Percentiles rank a stretch among this genome's conserved stretches.
phyloP scores from a whole-genome alignment of 2,329 filamentous ascomycete genomes.

The Helminthosporium solani region DNA sequence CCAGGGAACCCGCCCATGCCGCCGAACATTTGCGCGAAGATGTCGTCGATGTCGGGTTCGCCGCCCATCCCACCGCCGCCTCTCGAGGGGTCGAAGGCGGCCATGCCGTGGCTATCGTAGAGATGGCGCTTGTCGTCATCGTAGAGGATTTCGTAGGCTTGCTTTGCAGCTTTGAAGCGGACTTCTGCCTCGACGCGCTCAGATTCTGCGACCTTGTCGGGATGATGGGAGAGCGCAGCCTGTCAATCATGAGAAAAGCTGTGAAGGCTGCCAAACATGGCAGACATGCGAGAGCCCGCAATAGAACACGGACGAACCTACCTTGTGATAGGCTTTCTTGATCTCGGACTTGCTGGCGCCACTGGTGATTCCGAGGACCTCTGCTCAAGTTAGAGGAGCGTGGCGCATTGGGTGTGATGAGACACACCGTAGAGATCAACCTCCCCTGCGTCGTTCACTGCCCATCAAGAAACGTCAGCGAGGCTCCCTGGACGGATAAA shows the following conservation, averaged over 20 bases:
- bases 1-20: conserved; percentile 51
- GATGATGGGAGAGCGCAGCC: conserved; percentile 86
- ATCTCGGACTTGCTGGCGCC: conserved; percentile 75
- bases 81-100: conserved; percentile 80
- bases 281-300: conserved; percentile 6
- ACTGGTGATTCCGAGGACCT: conserved; percentile 74
- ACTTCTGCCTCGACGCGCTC: conserved; percentile 82
- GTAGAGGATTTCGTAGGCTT: conserved; percentile 96
- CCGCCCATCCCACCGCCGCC: conserved; percentile 65
- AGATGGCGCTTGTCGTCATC: conserved; percentile 91
- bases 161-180: conserved; percentile 88
- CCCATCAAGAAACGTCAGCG: conserved; percentile 14
- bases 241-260: conserved; percentile 40
- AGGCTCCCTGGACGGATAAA: neutral
- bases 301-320: conserved; percentile 41
- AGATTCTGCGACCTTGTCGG: conserved; percentile 89
- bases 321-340: conserved; percentile 96
- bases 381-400: conserved; percentile 51
- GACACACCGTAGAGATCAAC: conserved; percentile 60
- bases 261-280: neutral
- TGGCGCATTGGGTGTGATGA: neutral
- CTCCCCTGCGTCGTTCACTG: conserved; percentile 48
- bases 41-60: conserved; percentile 81
- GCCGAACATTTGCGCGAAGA: conserved; percentile 86
- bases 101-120: conserved; percentile 95